These are phyloP conservation scores for Dactylellina cionopaga DNA, from an alignment of 2,329 filamentous ascomycete genomes.

Conservation along the genomic window DNA sequence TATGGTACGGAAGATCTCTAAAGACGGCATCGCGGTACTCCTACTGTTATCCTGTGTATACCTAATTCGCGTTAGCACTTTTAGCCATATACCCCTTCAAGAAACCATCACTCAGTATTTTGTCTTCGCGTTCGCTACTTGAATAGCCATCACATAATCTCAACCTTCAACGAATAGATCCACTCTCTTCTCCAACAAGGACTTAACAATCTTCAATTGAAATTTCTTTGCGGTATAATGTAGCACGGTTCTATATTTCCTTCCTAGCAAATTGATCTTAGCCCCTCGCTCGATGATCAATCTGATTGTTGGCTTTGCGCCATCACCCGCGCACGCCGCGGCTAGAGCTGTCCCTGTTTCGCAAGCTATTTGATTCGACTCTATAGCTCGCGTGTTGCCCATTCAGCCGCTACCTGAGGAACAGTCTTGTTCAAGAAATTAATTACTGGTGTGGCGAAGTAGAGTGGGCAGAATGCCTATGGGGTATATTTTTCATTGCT, in stretches of 20 bases:
- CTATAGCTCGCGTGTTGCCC: neutral
- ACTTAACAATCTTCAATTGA: conserved; percentile 12
- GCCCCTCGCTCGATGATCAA: conserved; percentile 22
- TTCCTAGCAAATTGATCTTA: conserved; percentile 19
- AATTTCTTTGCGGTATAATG: conserved; percentile 14
- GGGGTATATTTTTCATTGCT: no score
- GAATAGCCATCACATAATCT: conserved; percentile 1
- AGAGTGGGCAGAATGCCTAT: no score
- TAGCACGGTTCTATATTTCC: conserved; percentile 12
- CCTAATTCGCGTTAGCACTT: no score
- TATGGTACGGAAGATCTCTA: no score
- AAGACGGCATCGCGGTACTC: no score
- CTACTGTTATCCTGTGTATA: no score
- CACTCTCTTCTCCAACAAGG: conserved; percentile 8
- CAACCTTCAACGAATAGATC: conserved; percentile 20
- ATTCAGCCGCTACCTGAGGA: conserved; percentile 1
- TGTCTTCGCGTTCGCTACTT: conserved; percentile 6
- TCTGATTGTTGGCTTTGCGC: conserved; percentile 7
- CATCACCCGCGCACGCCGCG: conserved; percentile 2
- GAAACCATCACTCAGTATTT: conserved; percentile 15
- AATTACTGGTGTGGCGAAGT: no score
- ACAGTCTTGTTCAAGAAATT: conserved; percentile 1
- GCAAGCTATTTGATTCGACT: conserved; percentile 5
- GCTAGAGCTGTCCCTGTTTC: conserved; percentile 1
- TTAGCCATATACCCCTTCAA: conserved; percentile 16